These are phyloP conservation scores for Nematocida homosporus DNA, from an alignment of 371 early-diverging fungal species.

Conservation along the genomic window DNA sequence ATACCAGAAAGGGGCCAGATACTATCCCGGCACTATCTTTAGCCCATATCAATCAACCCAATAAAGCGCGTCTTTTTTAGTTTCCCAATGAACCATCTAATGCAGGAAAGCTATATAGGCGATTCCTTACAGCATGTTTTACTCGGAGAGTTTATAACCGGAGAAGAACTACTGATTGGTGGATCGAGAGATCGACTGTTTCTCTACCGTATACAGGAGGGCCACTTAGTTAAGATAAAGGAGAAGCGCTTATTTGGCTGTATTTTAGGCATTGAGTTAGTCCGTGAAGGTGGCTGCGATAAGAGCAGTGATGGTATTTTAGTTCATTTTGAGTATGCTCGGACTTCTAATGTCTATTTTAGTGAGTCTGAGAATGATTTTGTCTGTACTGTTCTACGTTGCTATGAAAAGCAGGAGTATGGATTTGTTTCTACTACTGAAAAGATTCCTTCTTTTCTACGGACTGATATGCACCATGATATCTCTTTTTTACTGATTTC, in stretches of 20 bases:
- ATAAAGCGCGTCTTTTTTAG: conserved; percentile 26
- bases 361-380: conserved; percentile 39
- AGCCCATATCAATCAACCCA: too few species aligned
- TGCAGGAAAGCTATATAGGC: conserved; percentile 49
- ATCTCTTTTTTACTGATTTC: conserved; percentile 36
- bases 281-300: conserved; percentile 1
- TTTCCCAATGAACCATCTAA: conserved; percentile 48
- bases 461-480: conserved; percentile 41
- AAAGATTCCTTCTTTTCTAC: conserved; percentile 31
- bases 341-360: conserved; percentile 15
- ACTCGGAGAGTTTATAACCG: conserved; percentile 32
- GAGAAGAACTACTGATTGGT: conserved; percentile 8
- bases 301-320: conserved; percentile 10
- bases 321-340: conserved; percentile 49
- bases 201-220: conserved; percentile 3
- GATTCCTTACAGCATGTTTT: conserved; percentile 16
- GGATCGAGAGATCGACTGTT: conserved; percentile 34
- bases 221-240: conserved; percentile 28
- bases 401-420: conserved; percentile 54
- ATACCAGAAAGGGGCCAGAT: not conserved
- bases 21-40: not conserved
- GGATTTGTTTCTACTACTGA: conserved; percentile 33
- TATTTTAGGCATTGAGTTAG: not conserved
- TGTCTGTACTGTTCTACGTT: conserved; percentile 31
- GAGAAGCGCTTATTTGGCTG: conserved; percentile 50